Evolutionary conservation across 176 grass and related monocot genomes (phyloP).

Genomic region (Avena eriantha): DNA sequence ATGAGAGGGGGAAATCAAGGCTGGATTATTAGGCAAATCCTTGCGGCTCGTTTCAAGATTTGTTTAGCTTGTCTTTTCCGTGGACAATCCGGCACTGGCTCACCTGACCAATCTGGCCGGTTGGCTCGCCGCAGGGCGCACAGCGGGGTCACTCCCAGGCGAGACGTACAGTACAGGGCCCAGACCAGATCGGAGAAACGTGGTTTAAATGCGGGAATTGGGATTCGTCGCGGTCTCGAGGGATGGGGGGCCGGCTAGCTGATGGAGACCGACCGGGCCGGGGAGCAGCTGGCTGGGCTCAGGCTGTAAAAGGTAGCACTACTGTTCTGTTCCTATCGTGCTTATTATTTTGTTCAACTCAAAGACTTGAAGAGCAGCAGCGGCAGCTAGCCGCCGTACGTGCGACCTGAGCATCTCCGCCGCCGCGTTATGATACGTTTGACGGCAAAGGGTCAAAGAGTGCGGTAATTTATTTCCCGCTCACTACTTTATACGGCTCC

Average conservation of each 20-base stretch:
- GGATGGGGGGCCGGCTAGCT: neutral
- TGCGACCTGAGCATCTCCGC: neutral
- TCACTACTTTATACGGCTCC: neutral
- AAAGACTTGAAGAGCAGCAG: neutral
- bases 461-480: neutral
- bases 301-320: constrained; percentile 17
- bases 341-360: neutral
- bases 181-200: constrained; percentile 6
- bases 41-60: neutral
- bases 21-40: neutral
- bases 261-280: constrained; percentile 32
- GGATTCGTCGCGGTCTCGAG: neutral
- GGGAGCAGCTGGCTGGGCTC: constrained; percentile 41
- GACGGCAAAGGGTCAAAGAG: neutral
- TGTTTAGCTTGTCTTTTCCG: neutral
- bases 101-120: neutral
- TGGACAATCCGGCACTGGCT: neutral
- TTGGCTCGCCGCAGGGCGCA: neutral
- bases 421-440: neutral
- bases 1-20: neutral
- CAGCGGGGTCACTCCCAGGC: constrained; percentile 23
- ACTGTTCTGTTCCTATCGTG: neutral
- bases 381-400: neutral
- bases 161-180: neutral
- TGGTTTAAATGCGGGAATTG: constrained; percentile 49